Evolutionary conservation across 148 eudicot genomes (phyloP).

Genomic region (Fagopyrum homotropicum): DNA sequence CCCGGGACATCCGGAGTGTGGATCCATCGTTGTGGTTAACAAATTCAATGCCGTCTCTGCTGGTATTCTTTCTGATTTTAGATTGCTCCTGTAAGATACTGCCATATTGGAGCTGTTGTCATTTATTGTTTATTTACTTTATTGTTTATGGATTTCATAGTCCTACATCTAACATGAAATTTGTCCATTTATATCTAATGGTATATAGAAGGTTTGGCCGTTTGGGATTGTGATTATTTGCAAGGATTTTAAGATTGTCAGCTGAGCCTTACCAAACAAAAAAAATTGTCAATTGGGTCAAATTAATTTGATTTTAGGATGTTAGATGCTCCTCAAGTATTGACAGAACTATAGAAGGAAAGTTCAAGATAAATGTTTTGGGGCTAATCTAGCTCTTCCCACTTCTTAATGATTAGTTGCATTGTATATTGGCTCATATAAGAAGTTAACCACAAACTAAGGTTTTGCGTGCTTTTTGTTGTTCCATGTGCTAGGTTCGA

Average conservation of each 20-base stretch:
- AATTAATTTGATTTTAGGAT: not conserved
- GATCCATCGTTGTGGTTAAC: slow-evolving; percentile 99
- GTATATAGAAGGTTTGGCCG: not conserved
- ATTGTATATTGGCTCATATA: not conserved
- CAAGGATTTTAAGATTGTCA: not conserved
- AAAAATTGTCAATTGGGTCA: not conserved
- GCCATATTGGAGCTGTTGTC: not conserved
- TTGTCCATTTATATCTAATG: not conserved
- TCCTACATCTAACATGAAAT: not conserved
- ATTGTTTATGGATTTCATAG: not conserved
- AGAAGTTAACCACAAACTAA: not conserved
- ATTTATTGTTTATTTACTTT: not conserved
- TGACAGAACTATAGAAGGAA: not conserved
- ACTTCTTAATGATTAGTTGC: not conserved
- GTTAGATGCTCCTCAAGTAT: not conserved
- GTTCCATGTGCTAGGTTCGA: slow-evolving; percentile 53
- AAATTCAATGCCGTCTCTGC: slow-evolving; percentile 86
- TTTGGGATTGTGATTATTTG: slow-evolving; percentile 1
- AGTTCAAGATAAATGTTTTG: not conserved
- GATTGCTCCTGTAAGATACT: not conserved
- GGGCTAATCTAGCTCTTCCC: not conserved
- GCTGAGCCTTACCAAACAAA: too few species aligned
- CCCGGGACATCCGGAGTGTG: slow-evolving; percentile 92
- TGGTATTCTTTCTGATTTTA: slow-evolving; percentile 44
- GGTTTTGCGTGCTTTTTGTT: slow-evolving; percentile 11